These are phyloP conservation scores for Suillus brevipes DNA, from an alignment of 768 basidiomycete genomes.

Conservation along the genomic window DNA sequence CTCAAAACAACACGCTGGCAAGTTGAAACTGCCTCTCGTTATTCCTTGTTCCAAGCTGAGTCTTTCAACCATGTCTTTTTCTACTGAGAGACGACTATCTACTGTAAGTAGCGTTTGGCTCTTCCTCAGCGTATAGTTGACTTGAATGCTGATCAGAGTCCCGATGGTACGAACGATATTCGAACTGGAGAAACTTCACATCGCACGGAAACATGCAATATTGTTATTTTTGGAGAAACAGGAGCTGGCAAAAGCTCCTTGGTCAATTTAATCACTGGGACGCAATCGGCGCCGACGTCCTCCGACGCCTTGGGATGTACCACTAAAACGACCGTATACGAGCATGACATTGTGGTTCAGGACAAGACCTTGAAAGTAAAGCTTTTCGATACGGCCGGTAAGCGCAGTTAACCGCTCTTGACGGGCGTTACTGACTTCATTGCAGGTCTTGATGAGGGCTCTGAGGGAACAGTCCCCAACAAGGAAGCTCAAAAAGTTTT, in stretches of 20 bases:
- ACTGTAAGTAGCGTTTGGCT: not conserved
- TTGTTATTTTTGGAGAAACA: slow-evolving; percentile 35
- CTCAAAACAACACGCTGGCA: not conserved
- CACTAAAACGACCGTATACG: not conserved
- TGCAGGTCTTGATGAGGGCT: slow-evolving; percentile 15
- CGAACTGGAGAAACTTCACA: not conserved
- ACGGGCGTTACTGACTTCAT: slow-evolving; percentile 21
- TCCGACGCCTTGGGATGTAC: slow-evolving; percentile 24
- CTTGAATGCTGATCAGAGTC: not conserved
- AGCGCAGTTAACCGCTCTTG: not conserved
- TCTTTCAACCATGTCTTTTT: not conserved
- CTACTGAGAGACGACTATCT: not conserved
- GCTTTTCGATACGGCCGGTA: slow-evolving; percentile 15
- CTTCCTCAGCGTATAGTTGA: not conserved
- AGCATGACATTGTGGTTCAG: not conserved
- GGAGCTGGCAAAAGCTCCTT: slow-evolving; percentile 34
- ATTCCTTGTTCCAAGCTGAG: not conserved
- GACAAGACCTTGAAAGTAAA: slow-evolving; percentile 11
- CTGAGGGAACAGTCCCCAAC: slow-evolving; percentile 7
- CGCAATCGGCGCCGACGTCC: slow-evolving; percentile 30
- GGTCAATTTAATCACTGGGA: slow-evolving; percentile 33
- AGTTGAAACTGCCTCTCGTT: not conserved
- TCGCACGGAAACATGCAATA: slow-evolving; percentile 11
- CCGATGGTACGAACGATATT: not conserved
- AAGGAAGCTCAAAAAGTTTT: slow-evolving; percentile 9